phyloP scores from a whole-genome alignment of 305 asterid species.

The Fraxinus platypoda region DNA sequence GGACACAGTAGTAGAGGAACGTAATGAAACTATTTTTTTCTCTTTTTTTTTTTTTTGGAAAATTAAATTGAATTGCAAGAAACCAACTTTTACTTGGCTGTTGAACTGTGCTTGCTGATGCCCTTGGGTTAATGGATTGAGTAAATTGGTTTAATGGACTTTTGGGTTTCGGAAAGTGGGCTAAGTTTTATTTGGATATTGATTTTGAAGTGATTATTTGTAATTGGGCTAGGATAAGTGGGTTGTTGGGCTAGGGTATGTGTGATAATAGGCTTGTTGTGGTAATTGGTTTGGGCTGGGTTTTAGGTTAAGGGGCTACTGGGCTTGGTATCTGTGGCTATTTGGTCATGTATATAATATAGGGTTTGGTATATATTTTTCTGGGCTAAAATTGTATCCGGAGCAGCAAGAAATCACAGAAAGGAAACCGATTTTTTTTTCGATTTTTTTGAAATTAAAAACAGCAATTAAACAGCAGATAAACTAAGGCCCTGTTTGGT shows the following conservation, averaged over 20 bases:
- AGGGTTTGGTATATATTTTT: background rate
- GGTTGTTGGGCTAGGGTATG: background rate
- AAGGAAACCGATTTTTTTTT: too few species aligned
- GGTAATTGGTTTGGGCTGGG: background rate
- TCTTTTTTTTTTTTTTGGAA: too few species aligned
- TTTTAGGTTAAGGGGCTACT: background rate
- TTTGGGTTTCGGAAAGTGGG: background rate
- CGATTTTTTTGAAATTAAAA: background rate
- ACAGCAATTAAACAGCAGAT: background rate
- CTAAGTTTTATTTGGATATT: background rate
- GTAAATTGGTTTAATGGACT: background rate
- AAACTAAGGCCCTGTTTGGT: too few species aligned
- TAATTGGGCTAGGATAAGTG: background rate
- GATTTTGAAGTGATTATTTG: background rate
- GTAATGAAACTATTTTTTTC: background rate
- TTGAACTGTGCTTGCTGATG: background rate
- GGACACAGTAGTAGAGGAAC: background rate
- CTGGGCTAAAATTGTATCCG: background rate
- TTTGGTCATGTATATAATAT: background rate
- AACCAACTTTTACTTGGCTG: background rate
- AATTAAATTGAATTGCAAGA: background rate
- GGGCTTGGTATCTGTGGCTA: background rate
- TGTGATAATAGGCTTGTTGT: background rate
- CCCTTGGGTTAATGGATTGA: background rate
- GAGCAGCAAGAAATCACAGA: background rate